Evolutionary conservation across 2,329 filamentous ascomycete genomes (phyloP), one percentile per base, ranked within the genome.

Genomic region (Phialophora tarda): DNA sequence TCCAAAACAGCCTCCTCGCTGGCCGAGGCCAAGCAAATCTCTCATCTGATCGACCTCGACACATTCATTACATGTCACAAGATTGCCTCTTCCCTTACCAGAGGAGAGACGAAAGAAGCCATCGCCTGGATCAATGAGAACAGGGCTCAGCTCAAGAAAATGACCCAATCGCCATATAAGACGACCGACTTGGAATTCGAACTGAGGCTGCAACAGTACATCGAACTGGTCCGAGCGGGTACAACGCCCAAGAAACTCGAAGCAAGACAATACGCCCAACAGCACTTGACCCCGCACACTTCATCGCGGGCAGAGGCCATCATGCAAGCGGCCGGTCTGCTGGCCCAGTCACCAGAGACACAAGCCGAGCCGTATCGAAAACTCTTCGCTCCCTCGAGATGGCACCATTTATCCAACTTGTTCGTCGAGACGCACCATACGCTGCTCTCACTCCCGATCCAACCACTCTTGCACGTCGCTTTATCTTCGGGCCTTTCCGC

Each of bases 81-180:
- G 65, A 92, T 98, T 71, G 88, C 92, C 66, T 84, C 89, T 73
- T 91, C 89, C 68, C 80, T 99, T 67, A 81, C 86, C 51, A 83
- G 84, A 47, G 88, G 89, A 34, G 91, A 88, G 72, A 90, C 94
- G 4, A 84, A 84, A 41, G 91, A 96, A 73, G 93, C 93, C 24
- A 79, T 99, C 62, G 86, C 88, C 12, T 99, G 95, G 95, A 97
- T 95, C 77, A 87, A 84, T 17, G 94, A 98, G 74, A 97, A 97
- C 78, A 95, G 96, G 78, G 93, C 94, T 74, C 91, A 93, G 69
- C 81, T 99, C 66, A 91, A 93, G 75, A 96, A 95, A 83, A 90
- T 91, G 79, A 89, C 71, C 8, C 64, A 63, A 23, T 32, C 65
- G 21, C 65, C 70, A 5, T 51, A 64, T 50, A 68, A 71, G 48